Evolutionary conservation across 2,329 filamentous ascomycete species (phyloP), one percentile per base, ranked within the genome.

Genomic region (Cercospora sp.): DNA sequence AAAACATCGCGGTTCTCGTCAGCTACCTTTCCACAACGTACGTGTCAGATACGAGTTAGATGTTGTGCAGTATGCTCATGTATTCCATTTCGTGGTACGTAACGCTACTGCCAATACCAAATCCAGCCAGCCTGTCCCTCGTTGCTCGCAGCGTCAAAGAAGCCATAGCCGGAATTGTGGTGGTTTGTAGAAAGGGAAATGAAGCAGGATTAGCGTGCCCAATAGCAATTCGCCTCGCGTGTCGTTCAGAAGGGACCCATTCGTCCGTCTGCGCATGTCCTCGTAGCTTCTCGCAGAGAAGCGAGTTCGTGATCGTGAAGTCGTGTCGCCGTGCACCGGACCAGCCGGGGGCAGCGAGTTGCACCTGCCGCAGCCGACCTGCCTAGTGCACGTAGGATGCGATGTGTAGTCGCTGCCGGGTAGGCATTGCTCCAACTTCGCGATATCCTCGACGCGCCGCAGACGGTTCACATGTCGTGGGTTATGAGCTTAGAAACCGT

Each of bases 401-500:
- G 18, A 55, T 40, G 55, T 45, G n/a, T 18, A 18, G n/a, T 60
- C 63, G 37, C 63, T 37, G 49, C 26, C 43, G 45, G n/a, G 16
- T 37, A 6, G 26, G 13, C 45, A 51, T 66, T 61, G 24, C 51
- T 49, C 59, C 66, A 63, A 69, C 66, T 63, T 61, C 63, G 66
- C 63, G 49, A 49, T 61, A 49, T 43, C 61, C 58, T 53, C 51
- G 63, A 69, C 66, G 63, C 64, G 63, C 66, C 30, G 66, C 66
- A 53, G 66, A 65, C 66, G 66, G 40, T 63, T 62, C 60, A 51
- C 49, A 37, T 66, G 59, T 55, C 64, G 63, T 65, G 24, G 34
- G 63, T 12, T 61, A 53, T 60, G 63, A 63, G 63, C 49, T 70
- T 77, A 78, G 75, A 78, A 77, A 72, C 76, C 75, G 69, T 77